These are phyloP conservation scores for Fusarium pseudograminearum DNA, from an alignment of 2,329 filamentous ascomycete genomes.

Conservation along the genomic window DNA sequence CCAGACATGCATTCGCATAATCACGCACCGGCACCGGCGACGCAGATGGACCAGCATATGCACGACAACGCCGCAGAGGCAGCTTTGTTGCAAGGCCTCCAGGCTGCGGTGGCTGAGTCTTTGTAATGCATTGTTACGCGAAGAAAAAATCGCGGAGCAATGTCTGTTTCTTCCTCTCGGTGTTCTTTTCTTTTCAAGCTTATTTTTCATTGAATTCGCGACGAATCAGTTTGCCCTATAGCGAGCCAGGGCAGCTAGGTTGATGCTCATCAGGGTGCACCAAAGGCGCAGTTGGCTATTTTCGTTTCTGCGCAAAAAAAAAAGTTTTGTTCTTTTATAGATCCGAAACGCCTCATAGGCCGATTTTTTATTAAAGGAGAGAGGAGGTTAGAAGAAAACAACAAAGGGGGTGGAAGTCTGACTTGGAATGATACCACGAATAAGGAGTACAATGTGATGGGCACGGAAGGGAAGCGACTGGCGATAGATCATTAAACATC, in stretches of 20 bases:
- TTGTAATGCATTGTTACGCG: slow-evolving; percentile 27
- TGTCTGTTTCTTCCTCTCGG: slow-evolving; percentile 17
- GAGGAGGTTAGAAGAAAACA: not conserved
- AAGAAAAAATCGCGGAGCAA: not conserved
- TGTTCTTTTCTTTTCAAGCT: slow-evolving; percentile 6
- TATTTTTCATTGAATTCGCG: slow-evolving; percentile 23
- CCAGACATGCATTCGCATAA: slow-evolving; percentile 43
- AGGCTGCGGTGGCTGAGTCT: slow-evolving; percentile 51
- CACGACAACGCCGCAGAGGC: slow-evolving; percentile 53
- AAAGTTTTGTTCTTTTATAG: slow-evolving; percentile 22
- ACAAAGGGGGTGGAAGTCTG: slow-evolving; percentile 23
- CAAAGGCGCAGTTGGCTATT: slow-evolving; percentile 15
- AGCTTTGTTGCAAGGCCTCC: slow-evolving; percentile 52
- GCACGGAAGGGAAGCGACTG: slow-evolving; percentile 13
- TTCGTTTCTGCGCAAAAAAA: slow-evolving; percentile 13
- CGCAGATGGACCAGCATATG: slow-evolving; percentile 37
- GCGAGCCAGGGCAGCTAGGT: slow-evolving; percentile 15
- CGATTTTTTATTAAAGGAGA: slow-evolving; percentile 12
- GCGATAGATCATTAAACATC: slow-evolving; percentile 25
- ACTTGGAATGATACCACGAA: slow-evolving; percentile 48
- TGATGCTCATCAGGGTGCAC: slow-evolving; percentile 7
- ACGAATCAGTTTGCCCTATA: slow-evolving; percentile 25
- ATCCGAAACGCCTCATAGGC: slow-evolving; percentile 40
- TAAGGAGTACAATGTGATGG: slow-evolving; percentile 42
- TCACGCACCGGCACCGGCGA: slow-evolving; percentile 36